These are phyloP conservation scores for Neonectria magnoliae DNA, from an alignment of 2,329 filamentous ascomycete species.

Conservation along the genomic window DNA sequence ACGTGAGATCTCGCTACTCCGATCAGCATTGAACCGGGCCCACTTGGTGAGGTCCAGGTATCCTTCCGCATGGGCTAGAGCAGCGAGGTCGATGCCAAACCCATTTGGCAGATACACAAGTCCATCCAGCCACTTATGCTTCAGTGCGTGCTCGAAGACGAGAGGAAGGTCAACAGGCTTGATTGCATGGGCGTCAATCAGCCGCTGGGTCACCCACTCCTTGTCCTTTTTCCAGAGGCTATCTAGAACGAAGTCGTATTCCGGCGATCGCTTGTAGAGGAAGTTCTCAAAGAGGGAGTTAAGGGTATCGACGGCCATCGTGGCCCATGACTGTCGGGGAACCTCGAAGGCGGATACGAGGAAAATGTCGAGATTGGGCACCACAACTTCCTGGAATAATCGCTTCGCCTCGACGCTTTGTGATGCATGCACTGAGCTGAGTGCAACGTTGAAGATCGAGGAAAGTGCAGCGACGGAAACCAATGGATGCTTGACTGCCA, in stretches of 20 bases:
- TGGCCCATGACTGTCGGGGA: slow-evolving; percentile 76
- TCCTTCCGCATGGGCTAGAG: slow-evolving; percentile 82
- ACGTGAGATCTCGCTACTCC: slow-evolving; percentile 73
- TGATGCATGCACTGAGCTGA: slow-evolving; percentile 69
- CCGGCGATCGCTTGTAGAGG: slow-evolving; percentile 78
- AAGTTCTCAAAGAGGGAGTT: slow-evolving; percentile 85
- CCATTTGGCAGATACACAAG: slow-evolving; percentile 82
- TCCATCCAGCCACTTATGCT: slow-evolving; percentile 85
- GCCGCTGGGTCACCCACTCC: slow-evolving; percentile 82
- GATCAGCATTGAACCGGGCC: slow-evolving; percentile 76
- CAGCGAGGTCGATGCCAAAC: slow-evolving; percentile 87
- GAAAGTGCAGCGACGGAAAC: slow-evolving; percentile 87
- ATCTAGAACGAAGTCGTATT: slow-evolving; percentile 89
- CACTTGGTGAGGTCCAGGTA: slow-evolving; percentile 84
- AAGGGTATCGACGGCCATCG: slow-evolving; percentile 78
- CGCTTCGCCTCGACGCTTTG: slow-evolving; percentile 72
- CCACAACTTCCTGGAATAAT: slow-evolving; percentile 72
- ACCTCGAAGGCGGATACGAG: slow-evolving; percentile 81
- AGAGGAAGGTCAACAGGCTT: slow-evolving; percentile 64
- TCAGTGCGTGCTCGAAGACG: slow-evolving; percentile 72
- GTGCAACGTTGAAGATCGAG: slow-evolving; percentile 72
- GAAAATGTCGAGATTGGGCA: slow-evolving; percentile 81
- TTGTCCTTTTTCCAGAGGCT: slow-evolving; percentile 92
- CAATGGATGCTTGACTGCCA: slow-evolving; percentile 84
- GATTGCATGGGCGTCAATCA: slow-evolving; percentile 83